phyloP scores from a whole-genome alignment of 2,329 filamentous ascomycete genomes.

The Emergomyces pasteurianus region DNA sequence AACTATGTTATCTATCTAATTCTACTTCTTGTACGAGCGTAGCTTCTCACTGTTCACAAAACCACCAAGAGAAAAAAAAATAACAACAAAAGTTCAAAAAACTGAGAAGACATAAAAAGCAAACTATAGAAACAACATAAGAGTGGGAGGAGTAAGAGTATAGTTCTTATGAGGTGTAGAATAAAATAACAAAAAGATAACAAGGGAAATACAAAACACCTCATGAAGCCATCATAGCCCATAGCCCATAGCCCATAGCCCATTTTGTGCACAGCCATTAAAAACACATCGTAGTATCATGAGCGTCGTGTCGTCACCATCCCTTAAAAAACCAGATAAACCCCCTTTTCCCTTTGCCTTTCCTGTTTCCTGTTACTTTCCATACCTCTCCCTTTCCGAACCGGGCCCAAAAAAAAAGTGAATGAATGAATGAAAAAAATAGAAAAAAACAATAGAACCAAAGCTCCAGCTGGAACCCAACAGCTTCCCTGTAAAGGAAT shows the following conservation, averaged over 20 bases:
- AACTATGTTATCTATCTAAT: neutral
- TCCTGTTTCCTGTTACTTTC: neutral
- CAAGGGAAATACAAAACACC: constrained; percentile 13
- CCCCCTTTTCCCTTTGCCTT: neutral
- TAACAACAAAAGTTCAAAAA: neutral
- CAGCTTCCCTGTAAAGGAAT: neutral
- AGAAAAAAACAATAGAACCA: constrained; percentile 13
- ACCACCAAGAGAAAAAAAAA: neutral
- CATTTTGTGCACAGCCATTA: constrained; percentile 16
- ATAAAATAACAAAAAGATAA: constrained; percentile 9
- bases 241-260: constrained; percentile 23
- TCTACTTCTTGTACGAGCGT: too few relatives aligned
- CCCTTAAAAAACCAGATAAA: constrained; percentile 15
- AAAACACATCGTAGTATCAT: constrained; percentile 20
- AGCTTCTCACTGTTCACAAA: neutral
- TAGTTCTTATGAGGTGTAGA: neutral
- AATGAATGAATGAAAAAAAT: neutral
- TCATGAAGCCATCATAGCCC: constrained; percentile 21
- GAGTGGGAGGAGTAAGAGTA: too few relatives aligned
- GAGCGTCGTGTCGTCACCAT: constrained; percentile 19
- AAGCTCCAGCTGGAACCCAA: constrained; percentile 4
- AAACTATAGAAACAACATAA: too few relatives aligned
- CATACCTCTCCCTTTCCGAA: neutral
- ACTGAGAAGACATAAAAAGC: constrained; percentile 9
- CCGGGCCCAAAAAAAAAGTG: neutral